Evolutionary conservation across 2,329 filamentous ascomycete genomes (phyloP), one percentile per base, ranked within the genome.

Genomic region (Cladosporium sp.): DNA sequence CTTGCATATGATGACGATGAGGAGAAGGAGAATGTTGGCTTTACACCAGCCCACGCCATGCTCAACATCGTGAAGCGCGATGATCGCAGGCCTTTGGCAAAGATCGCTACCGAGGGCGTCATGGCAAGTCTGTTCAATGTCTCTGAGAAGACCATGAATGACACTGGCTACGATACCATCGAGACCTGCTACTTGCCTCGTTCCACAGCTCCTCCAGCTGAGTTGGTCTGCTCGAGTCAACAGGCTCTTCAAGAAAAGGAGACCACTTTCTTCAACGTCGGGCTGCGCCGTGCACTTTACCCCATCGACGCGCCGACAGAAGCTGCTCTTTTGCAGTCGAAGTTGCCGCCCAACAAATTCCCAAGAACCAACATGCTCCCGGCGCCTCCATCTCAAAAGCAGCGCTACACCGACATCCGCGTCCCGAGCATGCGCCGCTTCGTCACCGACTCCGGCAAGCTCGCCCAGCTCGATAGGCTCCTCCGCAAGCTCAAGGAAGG

Each of bases 351-450:
- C 11, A 76, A 80, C 19, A 72, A 79, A 34, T 84, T 85, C 63
- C 87, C 90, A 1, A 67, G 79, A 1, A 74, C 72, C 10, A 75
- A 81, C 59, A 76, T 91, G 70, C 75, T 97, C 1, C 91, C 93
- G 2, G 74, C 79, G 34, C 91, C 93, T 0, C 84, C 87, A 56
- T 89, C 87, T 43, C 81, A 87, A 65, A 92, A 89, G 75, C 82
- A 84, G 59, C 83, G 87, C 19, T 97, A 91, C 72, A 96, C 87
- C 46, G 87, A 92, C 67, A 95, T 98, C 58, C 81, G 85, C 46
- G 91, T 96, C 33, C 93, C 93, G 0, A 96, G 91, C 9, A 98
- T 98, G 93, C 86, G 84, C 46, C 89, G 91, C 61, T 98, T 98
- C 66, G 93, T 98, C 54, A 97, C 92, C 1, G 93, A 97, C 71